phyloP scores from a whole-genome alignment of 1,284 basidiomycete genomes.

The Cryptococcus deneoformans region DNA sequence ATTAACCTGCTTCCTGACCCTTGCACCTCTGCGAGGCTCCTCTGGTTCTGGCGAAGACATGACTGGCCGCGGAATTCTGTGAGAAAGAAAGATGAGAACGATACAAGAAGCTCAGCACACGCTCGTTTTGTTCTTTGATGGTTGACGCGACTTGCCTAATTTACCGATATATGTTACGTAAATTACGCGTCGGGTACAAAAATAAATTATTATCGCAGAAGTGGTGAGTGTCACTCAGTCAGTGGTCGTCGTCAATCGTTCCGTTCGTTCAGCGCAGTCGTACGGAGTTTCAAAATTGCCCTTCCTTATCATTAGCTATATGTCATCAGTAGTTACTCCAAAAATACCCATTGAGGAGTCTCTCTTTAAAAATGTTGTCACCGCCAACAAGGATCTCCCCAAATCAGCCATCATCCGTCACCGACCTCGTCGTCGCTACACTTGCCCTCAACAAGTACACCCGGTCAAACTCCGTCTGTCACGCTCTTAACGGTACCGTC shows the following conservation, averaged over 20 bases:
- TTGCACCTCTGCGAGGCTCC: conserved; percentile 37
- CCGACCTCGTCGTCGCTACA: conserved; percentile 89
- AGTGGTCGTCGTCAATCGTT: no score
- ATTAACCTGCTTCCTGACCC: conserved; percentile 36
- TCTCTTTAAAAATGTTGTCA: conserved; percentile 86
- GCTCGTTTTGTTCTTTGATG: not conserved
- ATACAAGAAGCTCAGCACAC: not conserved
- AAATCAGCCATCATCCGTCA: conserved; percentile 58
- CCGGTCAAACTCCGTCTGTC: conserved; percentile 98
- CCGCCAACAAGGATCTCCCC: conserved; percentile 78
- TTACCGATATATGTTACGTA: not conserved
- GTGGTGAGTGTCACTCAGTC: no score
- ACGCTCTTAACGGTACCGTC: conserved; percentile 88
- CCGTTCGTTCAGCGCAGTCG: no score
- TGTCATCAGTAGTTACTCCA: no score
- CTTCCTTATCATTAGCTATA: no score
- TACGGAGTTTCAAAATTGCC: no score
- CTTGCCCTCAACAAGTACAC: conserved; percentile 93
- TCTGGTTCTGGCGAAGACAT: conserved; percentile 3
- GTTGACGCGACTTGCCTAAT: not conserved
- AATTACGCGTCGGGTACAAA: not conserved
- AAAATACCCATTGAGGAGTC: conserved; percentile 60
- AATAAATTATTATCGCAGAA: no score
- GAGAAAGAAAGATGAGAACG: not conserved
- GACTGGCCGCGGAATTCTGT: not conserved